These are phyloP conservation scores for Funneliformis geosporum DNA, from an alignment of 192 early-diverging fungal genomes.

Conservation along the genomic window DNA sequence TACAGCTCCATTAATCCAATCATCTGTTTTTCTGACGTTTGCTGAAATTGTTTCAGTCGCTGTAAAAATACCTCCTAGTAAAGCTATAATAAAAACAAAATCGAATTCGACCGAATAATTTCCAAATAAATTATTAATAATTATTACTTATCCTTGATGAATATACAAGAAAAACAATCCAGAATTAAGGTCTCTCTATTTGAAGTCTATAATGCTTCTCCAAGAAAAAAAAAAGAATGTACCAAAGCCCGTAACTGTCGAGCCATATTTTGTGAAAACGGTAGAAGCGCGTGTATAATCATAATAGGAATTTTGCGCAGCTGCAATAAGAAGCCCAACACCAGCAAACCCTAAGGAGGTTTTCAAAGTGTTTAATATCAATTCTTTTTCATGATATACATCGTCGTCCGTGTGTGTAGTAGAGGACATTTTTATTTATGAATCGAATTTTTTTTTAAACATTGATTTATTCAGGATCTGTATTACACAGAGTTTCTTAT, in stretches of 20 bases:
- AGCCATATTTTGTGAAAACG: conserved; percentile 62
- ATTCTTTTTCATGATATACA: conserved; percentile 43
- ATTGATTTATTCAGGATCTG: no score
- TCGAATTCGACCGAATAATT: not conserved
- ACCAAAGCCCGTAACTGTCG: conserved; percentile 73
- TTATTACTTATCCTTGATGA: not conserved
- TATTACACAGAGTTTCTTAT: no score
- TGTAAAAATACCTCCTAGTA: conserved; percentile 78
- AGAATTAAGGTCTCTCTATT: no score
- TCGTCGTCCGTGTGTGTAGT: not conserved
- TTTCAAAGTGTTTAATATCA: conserved; percentile 49
- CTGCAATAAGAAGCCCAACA: conserved; percentile 67
- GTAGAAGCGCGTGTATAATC: conserved; percentile 50
- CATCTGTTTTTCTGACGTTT: conserved; percentile 66
- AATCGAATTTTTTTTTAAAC: no score
- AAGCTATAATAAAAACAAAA: conserved; percentile 49
- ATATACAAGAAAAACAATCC: no score
- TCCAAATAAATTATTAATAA: not conserved
- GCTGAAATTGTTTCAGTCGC: conserved; percentile 59
- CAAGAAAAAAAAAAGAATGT: conserved; percentile 33
- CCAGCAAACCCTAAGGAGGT: conserved; percentile 56
- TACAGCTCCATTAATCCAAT: conserved; percentile 68
- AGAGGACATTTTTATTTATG: not conserved
- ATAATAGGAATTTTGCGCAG: conserved; percentile 67
- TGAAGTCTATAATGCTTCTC: no score